Percentiles rank a stretch among this genome's conserved stretches.
phyloP scores from a whole-genome alignment of 1,139 yeast species.

The Pichia sp. region DNA sequence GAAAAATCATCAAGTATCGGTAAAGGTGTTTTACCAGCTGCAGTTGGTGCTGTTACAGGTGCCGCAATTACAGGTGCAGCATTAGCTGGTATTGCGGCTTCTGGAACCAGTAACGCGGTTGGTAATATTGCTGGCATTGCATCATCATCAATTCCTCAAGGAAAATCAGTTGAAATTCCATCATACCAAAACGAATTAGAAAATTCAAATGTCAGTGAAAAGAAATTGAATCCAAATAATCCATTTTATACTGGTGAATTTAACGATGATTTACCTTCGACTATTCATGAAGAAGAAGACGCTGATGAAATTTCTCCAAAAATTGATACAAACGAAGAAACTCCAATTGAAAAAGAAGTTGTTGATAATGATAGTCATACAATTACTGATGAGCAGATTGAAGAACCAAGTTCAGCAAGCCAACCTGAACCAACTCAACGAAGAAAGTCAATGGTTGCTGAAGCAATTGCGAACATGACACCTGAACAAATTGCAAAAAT shows the following conservation, averaged over 20 bases:
- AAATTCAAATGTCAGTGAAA: conserved; percentile 11
- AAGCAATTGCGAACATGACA: conserved; percentile 22
- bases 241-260: conserved; percentile 15
- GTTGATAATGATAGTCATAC: not conserved
- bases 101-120: conserved; percentile 1
- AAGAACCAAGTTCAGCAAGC: not conserved
- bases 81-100: conserved; percentile 12
- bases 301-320: conserved; percentile 6
- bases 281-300: conserved; percentile 14
- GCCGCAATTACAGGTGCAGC: conserved; percentile 14
- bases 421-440: conserved; percentile 5
- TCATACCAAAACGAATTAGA: conserved; percentile 6
- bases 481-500: conserved; percentile 25
- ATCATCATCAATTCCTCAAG: conserved; percentile 5
- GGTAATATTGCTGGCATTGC: conserved; percentile 6
- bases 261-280: conserved; percentile 15
- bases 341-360: not conserved
- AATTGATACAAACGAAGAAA: not conserved
- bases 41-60: conserved; percentile 15
- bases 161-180: conserved; percentile 12
- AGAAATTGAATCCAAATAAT: conserved; percentile 10
- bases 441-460: conserved; percentile 29
- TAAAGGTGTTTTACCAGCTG: conserved; percentile 1
- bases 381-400: not conserved
- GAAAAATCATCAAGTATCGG: conserved; percentile 7